These are phyloP conservation scores for Fraxinus floribunda DNA, from an alignment of 305 asterid species.

Conservation along the genomic window DNA sequence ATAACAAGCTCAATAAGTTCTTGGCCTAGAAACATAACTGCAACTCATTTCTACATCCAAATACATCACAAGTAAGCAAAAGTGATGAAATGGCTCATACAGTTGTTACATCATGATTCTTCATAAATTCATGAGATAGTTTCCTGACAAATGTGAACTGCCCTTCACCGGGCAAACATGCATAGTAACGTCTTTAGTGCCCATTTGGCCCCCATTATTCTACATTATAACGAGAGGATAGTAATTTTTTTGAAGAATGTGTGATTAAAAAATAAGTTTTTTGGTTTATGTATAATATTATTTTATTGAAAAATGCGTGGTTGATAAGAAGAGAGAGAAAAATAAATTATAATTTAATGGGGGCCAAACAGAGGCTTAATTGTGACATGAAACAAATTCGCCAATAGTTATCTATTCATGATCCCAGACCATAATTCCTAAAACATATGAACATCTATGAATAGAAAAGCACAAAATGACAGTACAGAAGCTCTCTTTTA, in stretches of 20 bases:
- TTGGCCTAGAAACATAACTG: neutral
- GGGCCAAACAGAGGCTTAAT: neutral
- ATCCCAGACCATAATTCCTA: slow-evolving; percentile 1
- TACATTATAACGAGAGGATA: no score
- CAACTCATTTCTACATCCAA: neutral
- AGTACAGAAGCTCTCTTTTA: neutral
- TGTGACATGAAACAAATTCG: neutral
- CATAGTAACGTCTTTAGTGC: neutral
- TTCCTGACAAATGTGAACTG: neutral
- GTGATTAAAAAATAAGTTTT: no score
- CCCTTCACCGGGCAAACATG: slow-evolving; percentile 1
- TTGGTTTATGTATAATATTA: no score
- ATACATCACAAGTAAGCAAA: neutral
- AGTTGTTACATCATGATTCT: slow-evolving; percentile 8
- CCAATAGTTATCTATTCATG: neutral
- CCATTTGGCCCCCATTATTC: no score
- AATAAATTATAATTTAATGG: no score
- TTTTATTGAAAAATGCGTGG: no score
- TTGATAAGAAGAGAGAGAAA: no score
- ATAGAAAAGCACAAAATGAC: slow-evolving; percentile 11
- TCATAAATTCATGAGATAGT: neutral
- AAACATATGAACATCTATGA: slow-evolving; percentile 1
- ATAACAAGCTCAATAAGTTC: slow-evolving; percentile 3
- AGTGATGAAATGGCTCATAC: neutral
- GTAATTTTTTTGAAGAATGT: no score